Evolutionary conservation across 2,329 filamentous ascomycete species (phyloP).

Genomic region (Balansia obtecta): DNA sequence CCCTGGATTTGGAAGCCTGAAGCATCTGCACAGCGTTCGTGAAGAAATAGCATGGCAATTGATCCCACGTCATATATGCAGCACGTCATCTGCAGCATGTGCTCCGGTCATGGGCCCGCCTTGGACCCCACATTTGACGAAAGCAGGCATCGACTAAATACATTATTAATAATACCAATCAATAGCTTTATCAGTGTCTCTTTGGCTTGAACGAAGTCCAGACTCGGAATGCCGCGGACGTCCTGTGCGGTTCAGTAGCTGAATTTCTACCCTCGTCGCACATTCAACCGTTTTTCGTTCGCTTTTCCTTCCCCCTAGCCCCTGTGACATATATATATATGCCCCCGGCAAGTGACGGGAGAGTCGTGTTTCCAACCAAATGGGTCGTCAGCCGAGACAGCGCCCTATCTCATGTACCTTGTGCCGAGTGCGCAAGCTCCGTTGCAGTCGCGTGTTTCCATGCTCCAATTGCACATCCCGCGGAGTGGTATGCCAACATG

Average conservation of each 20-base stretch:
- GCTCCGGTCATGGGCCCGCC: too few species aligned
- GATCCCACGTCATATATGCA: too few species aligned
- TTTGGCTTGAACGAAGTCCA: background rate
- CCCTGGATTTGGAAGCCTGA: too few species aligned
- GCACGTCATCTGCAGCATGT: too few species aligned
- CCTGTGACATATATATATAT: background rate
- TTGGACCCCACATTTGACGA: too few species aligned
- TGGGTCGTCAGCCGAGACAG: slow-evolving; percentile 22
- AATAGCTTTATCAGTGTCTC: too few species aligned
- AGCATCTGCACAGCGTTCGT: too few species aligned
- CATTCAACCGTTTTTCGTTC: background rate
- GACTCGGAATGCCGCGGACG: background rate
- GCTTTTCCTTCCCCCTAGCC: background rate
- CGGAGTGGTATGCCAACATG: slow-evolving; percentile 19
- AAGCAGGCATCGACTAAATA: too few species aligned
- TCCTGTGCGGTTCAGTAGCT: background rate
- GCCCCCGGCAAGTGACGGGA: background rate
- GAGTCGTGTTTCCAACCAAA: slow-evolving; percentile 6
- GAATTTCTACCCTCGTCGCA: background rate
- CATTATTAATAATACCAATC: too few species aligned
- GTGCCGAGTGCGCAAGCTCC: slow-evolving; percentile 22
- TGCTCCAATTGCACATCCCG: slow-evolving; percentile 24
- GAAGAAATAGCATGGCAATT: too few species aligned
- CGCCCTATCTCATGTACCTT: slow-evolving; percentile 23
- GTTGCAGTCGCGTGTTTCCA: slow-evolving; percentile 24